Conservation (phyloP, 1,139 yeast species). For the Pichia sp. region DNA sequence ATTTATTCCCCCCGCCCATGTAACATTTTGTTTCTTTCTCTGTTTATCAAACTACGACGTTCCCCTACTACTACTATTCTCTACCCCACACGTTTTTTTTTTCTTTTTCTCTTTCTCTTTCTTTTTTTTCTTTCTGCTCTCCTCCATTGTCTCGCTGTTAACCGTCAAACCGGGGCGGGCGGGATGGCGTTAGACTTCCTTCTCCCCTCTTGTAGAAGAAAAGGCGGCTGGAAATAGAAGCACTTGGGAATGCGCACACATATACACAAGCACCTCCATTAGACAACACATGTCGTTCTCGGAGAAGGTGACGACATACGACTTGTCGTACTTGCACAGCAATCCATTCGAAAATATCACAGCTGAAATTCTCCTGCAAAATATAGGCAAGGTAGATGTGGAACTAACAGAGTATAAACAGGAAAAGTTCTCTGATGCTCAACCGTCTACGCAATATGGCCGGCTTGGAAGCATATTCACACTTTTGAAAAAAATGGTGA, state of each 20-base stretch:
- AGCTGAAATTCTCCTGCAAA: slow-evolving; percentile 16
- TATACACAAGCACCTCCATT: too few species aligned
- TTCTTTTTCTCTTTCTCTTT: too few species aligned
- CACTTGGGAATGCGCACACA: too few species aligned
- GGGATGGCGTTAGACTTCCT: too few species aligned
- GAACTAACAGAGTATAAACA: neutral
- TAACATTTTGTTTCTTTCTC: neutral
- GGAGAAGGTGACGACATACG: slow-evolving; percentile 23
- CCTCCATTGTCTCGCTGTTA: too few species aligned
- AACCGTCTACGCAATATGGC: neutral
- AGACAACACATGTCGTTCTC: neutral
- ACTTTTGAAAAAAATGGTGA: neutral
- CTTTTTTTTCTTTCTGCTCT: too few species aligned
- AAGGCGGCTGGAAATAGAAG: too few species aligned
- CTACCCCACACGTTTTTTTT: too few species aligned
- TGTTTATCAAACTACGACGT: neutral
- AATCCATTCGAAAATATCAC: slow-evolving; percentile 29
- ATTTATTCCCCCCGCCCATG: neutral
- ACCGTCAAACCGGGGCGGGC: too few species aligned
- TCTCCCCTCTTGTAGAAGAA: too few species aligned
- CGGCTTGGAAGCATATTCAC: neutral
- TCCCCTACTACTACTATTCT: too few species aligned
- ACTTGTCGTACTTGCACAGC: slow-evolving; percentile 13
- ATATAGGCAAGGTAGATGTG: slow-evolving; percentile 8
- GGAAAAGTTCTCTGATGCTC: neutral